Percentiles rank a stretch among this genome's conserved stretches.
These are phyloP conservation scores for Cadophora sp. DNA, from an alignment of 2,329 filamentous ascomycete species.

Conservation along the genomic window DNA sequence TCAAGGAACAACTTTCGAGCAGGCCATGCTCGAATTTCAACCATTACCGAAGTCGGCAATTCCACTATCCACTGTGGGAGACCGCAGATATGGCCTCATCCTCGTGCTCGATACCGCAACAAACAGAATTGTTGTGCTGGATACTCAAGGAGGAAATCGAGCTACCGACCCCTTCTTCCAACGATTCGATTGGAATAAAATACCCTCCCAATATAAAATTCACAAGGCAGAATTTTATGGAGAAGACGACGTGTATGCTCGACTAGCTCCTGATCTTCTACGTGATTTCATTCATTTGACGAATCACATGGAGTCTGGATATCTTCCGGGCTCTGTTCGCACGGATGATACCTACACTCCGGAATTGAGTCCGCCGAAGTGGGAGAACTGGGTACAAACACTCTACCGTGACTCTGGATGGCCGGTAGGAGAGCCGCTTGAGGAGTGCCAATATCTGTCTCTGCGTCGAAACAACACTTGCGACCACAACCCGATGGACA, in stretches of 20 bases:
- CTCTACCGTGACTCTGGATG: constrained; percentile 17
- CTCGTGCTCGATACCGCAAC: constrained; percentile 20
- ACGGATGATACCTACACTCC: constrained; percentile 17
- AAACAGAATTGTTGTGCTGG: constrained; percentile 14
- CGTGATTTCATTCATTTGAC: constrained; percentile 20
- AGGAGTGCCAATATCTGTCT: constrained; percentile 19
- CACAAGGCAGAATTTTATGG: constrained; percentile 16
- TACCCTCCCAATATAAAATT: constrained; percentile 11
- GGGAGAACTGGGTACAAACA: constrained; percentile 22
- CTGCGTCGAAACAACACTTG: constrained; percentile 19
- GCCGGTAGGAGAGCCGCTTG: constrained; percentile 18
- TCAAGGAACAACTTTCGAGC: not conserved
- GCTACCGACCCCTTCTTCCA: constrained; percentile 19
- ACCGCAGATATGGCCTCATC: constrained; percentile 13
- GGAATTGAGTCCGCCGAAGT: constrained; percentile 18
- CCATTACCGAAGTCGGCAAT: constrained; percentile 14
- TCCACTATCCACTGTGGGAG: constrained; percentile 16
- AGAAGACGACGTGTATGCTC: constrained; percentile 3
- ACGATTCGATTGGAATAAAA: constrained; percentile 16
- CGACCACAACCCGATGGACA: constrained; percentile 20
- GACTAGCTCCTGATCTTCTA: constrained; percentile 18
- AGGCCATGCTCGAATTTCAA: constrained; percentile 3
- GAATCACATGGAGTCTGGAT: constrained; percentile 4
- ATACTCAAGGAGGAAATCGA: constrained; percentile 1
- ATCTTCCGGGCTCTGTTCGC: constrained; percentile 19